Evolutionary conservation across 768 basidiomycete species (phyloP).

Genomic region (Obba rivulosa): DNA sequence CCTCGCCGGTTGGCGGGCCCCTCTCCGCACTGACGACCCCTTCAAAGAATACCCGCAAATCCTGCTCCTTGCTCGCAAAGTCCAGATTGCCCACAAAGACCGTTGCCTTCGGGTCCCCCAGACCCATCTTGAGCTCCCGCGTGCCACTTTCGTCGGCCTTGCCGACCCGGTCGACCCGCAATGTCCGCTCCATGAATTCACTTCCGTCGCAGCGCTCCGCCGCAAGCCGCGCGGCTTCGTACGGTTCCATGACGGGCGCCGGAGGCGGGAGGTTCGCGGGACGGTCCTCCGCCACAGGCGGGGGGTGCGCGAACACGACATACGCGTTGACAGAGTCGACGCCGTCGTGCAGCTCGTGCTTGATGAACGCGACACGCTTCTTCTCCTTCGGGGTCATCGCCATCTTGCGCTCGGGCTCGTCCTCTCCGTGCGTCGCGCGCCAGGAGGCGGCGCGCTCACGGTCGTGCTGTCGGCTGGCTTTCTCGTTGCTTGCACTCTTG

Average conservation of each 20-base stretch:
- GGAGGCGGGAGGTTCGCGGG: constrained; percentile 49
- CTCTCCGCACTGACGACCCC: constrained; percentile 63
- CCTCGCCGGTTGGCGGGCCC: constrained; percentile 43
- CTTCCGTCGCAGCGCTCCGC: constrained; percentile 63
- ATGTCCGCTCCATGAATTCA: constrained; percentile 66
- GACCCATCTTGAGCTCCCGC: too few species aligned
- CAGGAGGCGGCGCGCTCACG: constrained; percentile 56
- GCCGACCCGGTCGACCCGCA: constrained; percentile 73
- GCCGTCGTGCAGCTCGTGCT: constrained; percentile 80
- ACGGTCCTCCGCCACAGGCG: constrained; percentile 26
- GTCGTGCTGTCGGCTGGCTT: constrained; percentile 43
- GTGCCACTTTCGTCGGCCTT: too few species aligned
- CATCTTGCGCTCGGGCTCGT: constrained; percentile 47
- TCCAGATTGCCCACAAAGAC: constrained; percentile 93
- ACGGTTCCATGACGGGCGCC: constrained; percentile 52
- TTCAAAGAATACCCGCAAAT: constrained; percentile 84
- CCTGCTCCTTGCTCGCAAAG: constrained; percentile 88
- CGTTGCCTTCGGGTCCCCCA: constrained; percentile 71
- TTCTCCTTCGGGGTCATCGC: constrained; percentile 82
- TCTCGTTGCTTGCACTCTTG: constrained; percentile 10
- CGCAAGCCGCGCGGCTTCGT: constrained; percentile 58
- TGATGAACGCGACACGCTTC: constrained; percentile 92
- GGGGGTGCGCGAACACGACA: constrained; percentile 80
- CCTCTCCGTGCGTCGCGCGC: constrained; percentile 36
- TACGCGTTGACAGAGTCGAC: constrained; percentile 83